Conservation (phyloP, 2,329 filamentous ascomycete species). For the Alternaria panax region DNA sequence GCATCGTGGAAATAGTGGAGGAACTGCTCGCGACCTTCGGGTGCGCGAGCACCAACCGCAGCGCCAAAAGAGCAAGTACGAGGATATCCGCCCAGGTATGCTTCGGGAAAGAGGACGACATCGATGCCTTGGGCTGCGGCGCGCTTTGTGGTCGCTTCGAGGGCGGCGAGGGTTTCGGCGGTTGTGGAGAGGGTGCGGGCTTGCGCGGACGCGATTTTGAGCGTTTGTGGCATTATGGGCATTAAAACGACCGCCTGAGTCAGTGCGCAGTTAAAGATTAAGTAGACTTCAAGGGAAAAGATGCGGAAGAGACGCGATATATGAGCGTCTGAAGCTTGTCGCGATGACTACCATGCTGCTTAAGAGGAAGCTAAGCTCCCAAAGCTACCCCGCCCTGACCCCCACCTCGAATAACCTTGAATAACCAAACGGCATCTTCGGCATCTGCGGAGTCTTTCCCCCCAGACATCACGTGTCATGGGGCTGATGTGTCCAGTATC, state of each 20-base stretch:
- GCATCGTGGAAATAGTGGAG: conserved; percentile 79
- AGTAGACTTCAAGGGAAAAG: neutral
- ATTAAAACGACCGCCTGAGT: neutral
- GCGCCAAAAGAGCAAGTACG: conserved; percentile 80
- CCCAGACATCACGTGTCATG: neutral
- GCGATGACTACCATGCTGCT: neutral
- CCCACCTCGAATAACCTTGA: neutral
- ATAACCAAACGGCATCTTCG: neutral
- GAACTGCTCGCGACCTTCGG: conserved; percentile 80
- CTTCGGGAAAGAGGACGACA: conserved; percentile 88
- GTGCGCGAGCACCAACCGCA: conserved; percentile 72
- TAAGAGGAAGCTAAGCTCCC: neutral
- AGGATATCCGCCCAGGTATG: conserved; percentile 90
- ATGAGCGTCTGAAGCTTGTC: neutral
- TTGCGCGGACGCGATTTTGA: conserved; percentile 60
- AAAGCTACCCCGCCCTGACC: conserved; percentile 10
- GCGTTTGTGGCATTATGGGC: conserved; percentile 52
- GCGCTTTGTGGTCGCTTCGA: conserved; percentile 67
- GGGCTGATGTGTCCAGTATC: neutral
- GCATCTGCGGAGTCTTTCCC: neutral
- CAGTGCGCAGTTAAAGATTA: neutral
- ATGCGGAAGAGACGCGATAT: neutral
- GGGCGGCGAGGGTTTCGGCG: conserved; percentile 68
- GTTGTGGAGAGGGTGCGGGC: conserved; percentile 57
- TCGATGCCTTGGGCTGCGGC: conserved; percentile 69